These are phyloP conservation scores for Lithospermum erythrorhizon DNA, from an alignment of 257 asterid genomes.

Conservation along the genomic window DNA sequence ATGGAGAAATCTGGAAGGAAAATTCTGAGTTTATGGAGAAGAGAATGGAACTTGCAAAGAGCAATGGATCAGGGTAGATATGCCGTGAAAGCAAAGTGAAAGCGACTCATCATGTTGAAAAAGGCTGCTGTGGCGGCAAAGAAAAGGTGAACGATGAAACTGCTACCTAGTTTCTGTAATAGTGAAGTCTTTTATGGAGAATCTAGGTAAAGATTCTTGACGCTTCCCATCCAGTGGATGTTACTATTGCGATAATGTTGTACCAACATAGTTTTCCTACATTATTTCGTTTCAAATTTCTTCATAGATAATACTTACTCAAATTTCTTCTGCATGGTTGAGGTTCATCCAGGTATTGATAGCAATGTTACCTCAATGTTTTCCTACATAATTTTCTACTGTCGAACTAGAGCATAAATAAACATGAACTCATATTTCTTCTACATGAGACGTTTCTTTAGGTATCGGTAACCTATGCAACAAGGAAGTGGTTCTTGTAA, in stretches of 20 bases:
- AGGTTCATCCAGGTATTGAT: no score
- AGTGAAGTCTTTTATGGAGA: neutral
- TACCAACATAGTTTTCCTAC: neutral
- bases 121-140: conserved; percentile 46
- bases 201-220: neutral
- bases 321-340: neutral
- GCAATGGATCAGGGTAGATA: conserved; percentile 6
- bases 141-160: conserved; percentile 29
- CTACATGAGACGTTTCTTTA: no score
- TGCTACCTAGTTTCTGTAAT: conserved; percentile 14
- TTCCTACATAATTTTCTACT: no score
- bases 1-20: conserved; percentile 98
- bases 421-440: no score
- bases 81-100: conserved; percentile 31
- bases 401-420: no score
- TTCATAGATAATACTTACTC: neutral
- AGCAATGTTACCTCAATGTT: no score
- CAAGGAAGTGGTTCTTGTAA: neutral
- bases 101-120: conserved; percentile 27
- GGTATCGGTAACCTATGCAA: neutral
- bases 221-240: neutral
- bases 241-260: neutral
- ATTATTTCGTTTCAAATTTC: neutral
- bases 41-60: conserved; percentile 39
- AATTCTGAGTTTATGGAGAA: conserved; percentile 72